These are phyloP conservation scores for Berberis thunbergii DNA, from an alignment of 164 flowering plant species.

Conservation along the genomic window DNA sequence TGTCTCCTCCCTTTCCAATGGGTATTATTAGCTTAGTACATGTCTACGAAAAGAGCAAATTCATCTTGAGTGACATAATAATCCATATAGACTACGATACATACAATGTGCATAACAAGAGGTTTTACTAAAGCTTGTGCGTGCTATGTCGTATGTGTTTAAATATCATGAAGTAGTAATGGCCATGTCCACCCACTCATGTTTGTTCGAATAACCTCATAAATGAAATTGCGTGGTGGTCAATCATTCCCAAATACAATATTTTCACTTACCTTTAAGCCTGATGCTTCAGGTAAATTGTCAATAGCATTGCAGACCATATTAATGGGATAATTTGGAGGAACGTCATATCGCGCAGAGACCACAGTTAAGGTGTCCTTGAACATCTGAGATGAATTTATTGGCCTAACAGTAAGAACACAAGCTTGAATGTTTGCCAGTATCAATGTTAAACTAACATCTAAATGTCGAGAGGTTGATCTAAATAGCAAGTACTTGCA, in stretches of 20 bases:
- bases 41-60: conserved; percentile 16
- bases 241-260: conserved; percentile 7
- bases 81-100: background rate
- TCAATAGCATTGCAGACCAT: conserved; percentile 30
- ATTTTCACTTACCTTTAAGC: background rate
- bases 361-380: conserved; percentile 10
- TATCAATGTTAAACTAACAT: too few species aligned
- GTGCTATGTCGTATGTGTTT: too few species aligned
- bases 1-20: too few species aligned
- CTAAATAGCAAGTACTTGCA: conserved; percentile 35
- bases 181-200: background rate
- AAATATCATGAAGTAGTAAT: background rate
- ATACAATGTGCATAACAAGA: too few species aligned
- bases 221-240: conserved; percentile 3
- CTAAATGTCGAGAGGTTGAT: background rate
- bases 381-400: conserved; percentile 16
- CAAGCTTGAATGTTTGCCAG: too few species aligned
- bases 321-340: conserved; percentile 19
- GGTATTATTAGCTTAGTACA: conserved; percentile 66
- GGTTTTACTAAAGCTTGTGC: too few species aligned
- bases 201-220: background rate
- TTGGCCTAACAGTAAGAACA: background rate
- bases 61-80: background rate
- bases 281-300: conserved; percentile 16
- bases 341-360: conserved; percentile 28